Base-by-base conservation (phyloP, 2,329 filamentous ascomycete genomes). In the Exophiala sp. region DNA sequence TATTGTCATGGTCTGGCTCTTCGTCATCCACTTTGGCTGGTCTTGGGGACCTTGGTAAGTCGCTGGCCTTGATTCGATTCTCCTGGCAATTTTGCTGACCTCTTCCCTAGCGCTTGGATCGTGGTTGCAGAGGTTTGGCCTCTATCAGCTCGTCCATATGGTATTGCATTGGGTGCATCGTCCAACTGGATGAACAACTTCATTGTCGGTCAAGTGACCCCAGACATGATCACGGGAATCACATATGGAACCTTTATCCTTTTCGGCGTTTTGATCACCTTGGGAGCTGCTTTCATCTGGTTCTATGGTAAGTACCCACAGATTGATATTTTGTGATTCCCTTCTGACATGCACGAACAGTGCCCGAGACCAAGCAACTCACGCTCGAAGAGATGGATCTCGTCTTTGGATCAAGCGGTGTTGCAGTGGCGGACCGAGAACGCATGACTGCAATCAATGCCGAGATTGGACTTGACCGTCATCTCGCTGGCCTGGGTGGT, bases 101-200 rank as follows among this genome's bases (percentile, higher is more conserved):
- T 20, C 16, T 4, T 24, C 29, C 36, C 34, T 38, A 55, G 83
- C 62, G 80, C 84, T 0, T 90, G 87, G 87, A 87, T 89, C 56
- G 77, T 91, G 51, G 79, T 89, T 21, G 81, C 85, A 2, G 87
- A 90, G 69, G 82, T 91, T 39, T 91, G 85, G 83, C 87, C 87
- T 0, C 71, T 89, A 4, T 84, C 80, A 54, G 83, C 83, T 8
- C 79, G 86, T 2, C 80, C 87, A 0, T 88, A 89, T 55, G 87
- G 87, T 38, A 85, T 87, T 10, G 78, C 86, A 0, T 72, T 91
- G 0, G 86, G 85, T 12, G 85, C 84, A 1, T 82, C 79, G 2
- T 79, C 77, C 62, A 86, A 85, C 66, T 85, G 82, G 58, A 62
- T 65, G 49, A 55, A 56, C 50, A 61, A 61, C 46, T 59, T 61